Conservation (phyloP, 2,329 filamentous ascomycete genomes). For the Lecanicillium sp. region DNA sequence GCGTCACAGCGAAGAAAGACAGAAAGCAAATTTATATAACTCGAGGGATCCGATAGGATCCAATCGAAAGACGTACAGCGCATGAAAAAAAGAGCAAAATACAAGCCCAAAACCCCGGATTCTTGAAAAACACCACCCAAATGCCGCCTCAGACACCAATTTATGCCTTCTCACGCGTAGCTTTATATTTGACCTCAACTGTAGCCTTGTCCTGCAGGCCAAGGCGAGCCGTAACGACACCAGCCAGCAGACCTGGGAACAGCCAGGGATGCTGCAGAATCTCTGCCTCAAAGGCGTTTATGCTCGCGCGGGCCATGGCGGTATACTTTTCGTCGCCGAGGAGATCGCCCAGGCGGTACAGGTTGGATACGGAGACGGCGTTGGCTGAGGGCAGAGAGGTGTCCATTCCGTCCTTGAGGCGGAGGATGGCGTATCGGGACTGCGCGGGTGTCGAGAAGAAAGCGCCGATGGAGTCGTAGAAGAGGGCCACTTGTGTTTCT, state of each 20-base stretch:
- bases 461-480: slow-evolving; percentile 63
- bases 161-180: slow-evolving; percentile 14
- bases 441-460: slow-evolving; percentile 65
- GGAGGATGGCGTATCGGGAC: slow-evolving; percentile 66
- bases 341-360: slow-evolving; percentile 71
- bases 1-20: too few species aligned
- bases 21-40: too few species aligned
- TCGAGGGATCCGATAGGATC: too few species aligned
- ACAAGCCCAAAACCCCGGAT: background rate
- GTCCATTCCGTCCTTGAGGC: slow-evolving; percentile 93
- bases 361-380: slow-evolving; percentile 74
- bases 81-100: too few species aligned
- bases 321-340: slow-evolving; percentile 59
- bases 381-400: slow-evolving; percentile 86
- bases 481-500: slow-evolving; percentile 67
- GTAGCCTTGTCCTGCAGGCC: slow-evolving; percentile 44
- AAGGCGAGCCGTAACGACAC: slow-evolving; percentile 66
- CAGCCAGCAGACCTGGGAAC: slow-evolving; percentile 72
- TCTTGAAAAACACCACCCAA: background rate
- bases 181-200: slow-evolving; percentile 17
- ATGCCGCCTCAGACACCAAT: too few species aligned
- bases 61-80: too few species aligned
- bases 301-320: slow-evolving; percentile 61
- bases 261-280: slow-evolving; percentile 89
- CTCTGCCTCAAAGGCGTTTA: slow-evolving; percentile 83